These are phyloP conservation scores for Papiliotrema laurentii DNA, from an alignment of 1,284 basidiomycete species.

Conservation along the genomic window DNA sequence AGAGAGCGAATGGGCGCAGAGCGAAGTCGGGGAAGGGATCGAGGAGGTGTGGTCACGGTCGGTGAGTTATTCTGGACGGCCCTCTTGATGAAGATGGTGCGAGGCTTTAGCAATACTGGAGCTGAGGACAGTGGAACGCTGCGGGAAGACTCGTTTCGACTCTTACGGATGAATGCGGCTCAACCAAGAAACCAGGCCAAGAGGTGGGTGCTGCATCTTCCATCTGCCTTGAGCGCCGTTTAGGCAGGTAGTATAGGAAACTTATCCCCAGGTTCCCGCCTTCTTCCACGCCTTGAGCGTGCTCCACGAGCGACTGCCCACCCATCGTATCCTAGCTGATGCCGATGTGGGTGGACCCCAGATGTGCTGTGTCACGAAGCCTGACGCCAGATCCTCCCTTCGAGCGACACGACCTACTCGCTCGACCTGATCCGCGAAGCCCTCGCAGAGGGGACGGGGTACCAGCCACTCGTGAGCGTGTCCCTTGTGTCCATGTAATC, in stretches of 20 bases:
- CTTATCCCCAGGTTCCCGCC: slow-evolving; percentile 27
- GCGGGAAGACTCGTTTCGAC: slow-evolving; percentile 44
- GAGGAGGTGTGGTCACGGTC: slow-evolving; percentile 47
- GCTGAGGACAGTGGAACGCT: slow-evolving; percentile 37
- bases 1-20: slow-evolving; percentile 44
- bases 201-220: slow-evolving; percentile 15
- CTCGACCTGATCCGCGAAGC: slow-evolving; percentile 30
- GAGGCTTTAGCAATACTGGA: background rate
- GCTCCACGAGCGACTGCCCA: slow-evolving; percentile 27
- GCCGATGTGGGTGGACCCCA: slow-evolving; percentile 31
- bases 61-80: slow-evolving; percentile 22
- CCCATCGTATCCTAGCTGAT: slow-evolving; percentile 29
- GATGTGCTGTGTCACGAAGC: background rate
- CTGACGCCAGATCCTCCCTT: slow-evolving; percentile 38
- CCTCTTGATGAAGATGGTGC: no score
- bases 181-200: slow-evolving; percentile 9
- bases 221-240: no score
- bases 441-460: slow-evolving; percentile 18
- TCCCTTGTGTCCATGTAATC: background rate
- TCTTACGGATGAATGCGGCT: slow-evolving; percentile 24
- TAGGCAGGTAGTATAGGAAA: background rate
- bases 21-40: slow-evolving; percentile 46
- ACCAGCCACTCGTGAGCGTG: slow-evolving; percentile 30
- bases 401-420: slow-evolving; percentile 41
- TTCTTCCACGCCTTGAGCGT: slow-evolving; percentile 41